phyloP scores from a whole-genome alignment of 805 yeast species.

The Candida tammaniensis region DNA sequence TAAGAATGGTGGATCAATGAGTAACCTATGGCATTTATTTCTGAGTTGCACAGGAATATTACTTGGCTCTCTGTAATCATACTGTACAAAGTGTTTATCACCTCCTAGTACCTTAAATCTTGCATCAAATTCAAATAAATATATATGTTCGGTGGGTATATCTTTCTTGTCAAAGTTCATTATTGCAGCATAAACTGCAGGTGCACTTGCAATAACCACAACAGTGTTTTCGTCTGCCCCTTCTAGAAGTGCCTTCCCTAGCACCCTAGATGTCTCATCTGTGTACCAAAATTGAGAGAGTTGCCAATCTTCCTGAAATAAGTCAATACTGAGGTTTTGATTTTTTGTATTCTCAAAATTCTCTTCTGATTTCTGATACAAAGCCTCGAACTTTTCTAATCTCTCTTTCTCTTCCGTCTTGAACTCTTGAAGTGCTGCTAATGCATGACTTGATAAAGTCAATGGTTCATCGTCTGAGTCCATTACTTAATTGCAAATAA shows the following conservation, averaged over 20 bases:
- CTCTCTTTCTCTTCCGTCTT: constrained; percentile 59
- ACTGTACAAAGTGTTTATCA: constrained; percentile 62
- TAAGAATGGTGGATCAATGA: constrained; percentile 88
- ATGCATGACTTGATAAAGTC: constrained; percentile 45
- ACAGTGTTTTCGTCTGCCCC: constrained; percentile 74
- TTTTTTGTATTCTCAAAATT: constrained; percentile 33
- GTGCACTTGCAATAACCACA: constrained; percentile 80
- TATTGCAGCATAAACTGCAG: constrained; percentile 87
- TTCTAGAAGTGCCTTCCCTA: constrained; percentile 70
- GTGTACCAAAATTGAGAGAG: constrained; percentile 89
- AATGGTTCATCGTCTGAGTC: constrained; percentile 44
- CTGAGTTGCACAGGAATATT: constrained; percentile 54
- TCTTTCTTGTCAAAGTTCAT: constrained; percentile 43
- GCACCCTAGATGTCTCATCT: constrained; percentile 64
- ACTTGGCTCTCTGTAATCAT: constrained; percentile 73
- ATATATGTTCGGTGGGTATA: constrained; percentile 67
- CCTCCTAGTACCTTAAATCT: constrained; percentile 77
- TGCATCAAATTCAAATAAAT: constrained; percentile 73
- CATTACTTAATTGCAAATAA: constrained; percentile 20
- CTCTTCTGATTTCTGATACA: constrained; percentile 58
- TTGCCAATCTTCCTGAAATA: constrained; percentile 91
- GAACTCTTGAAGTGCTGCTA: constrained; percentile 64
- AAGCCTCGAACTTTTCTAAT: constrained; percentile 50
- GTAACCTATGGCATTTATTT: constrained; percentile 64
- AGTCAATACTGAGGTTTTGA: constrained; percentile 54